Evolutionary conservation across 75 land plant species (phyloP).

Genomic region (Selaginella moellendorffii): DNA sequence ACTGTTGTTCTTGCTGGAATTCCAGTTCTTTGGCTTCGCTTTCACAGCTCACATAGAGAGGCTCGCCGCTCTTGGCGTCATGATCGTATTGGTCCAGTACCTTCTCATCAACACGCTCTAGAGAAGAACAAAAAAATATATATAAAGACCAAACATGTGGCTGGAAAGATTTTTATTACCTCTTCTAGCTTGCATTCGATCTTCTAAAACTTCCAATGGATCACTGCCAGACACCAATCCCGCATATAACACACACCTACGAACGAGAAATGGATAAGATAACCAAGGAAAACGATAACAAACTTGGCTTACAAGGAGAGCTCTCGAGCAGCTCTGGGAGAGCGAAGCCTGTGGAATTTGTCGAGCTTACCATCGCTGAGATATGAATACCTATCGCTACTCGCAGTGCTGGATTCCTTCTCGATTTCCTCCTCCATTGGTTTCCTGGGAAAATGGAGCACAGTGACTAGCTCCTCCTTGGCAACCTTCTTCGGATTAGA

Average conservation of each 20-base stretch:
- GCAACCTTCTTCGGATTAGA: not conserved
- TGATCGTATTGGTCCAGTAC: slow-evolving; percentile 3
- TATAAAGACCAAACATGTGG: not conserved
- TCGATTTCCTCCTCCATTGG: too few species aligned
- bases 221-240: slow-evolving; percentile 55
- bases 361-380: slow-evolving; percentile 23
- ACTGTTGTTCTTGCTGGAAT: slow-evolving; percentile 11
- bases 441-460: too few species aligned
- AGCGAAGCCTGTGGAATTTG: slow-evolving; percentile 48
- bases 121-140: not conserved
- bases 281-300: not conserved
- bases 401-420: not conserved
- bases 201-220: slow-evolving; percentile 55
- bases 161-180: slow-evolving; percentile 19
- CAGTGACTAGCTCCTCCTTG: too few species aligned
- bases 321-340: slow-evolving; percentile 80
- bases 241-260: slow-evolving; percentile 48
- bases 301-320: slow-evolving; percentile 42
- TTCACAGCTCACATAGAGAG: slow-evolving; percentile 12
- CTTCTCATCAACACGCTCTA: not conserved
- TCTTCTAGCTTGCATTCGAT: slow-evolving; percentile 34
- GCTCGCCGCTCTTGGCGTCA: slow-evolving; percentile 11
- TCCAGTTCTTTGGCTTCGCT: slow-evolving; percentile 10
- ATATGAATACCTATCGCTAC: slow-evolving; percentile 8
- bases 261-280: not conserved